Base-by-base conservation (phyloP, 1,284 basidiomycete genomes). In the Trichosporon sp. region DNA sequence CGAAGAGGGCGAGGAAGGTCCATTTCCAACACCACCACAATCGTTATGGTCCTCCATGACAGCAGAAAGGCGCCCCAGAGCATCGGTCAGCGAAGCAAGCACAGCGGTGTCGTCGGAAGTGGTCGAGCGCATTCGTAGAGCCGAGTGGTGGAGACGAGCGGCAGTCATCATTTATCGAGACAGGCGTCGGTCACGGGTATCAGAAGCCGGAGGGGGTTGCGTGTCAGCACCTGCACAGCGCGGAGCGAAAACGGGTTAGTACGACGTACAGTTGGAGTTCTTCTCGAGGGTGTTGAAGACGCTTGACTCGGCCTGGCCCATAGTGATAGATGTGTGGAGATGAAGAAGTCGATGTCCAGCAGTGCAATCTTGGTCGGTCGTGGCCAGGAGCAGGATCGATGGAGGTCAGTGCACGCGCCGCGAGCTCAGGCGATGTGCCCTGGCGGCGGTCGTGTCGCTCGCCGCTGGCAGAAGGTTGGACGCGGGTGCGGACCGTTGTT, bases 221-320 rank as follows among this genome's bases (percentile, higher is more conserved):
- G 32, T 63, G 59, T 63, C 59, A 63, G 59, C 59, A 35, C 59
- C 1, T 14, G 59, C 59, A 35, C 32, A 51, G 40, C 40, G 6
- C 26, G 11, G 59, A 31, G 32, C 35, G 35, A 16, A 31, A 11
- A 21, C 19, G 16, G 63, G 35, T 11, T 2, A 5, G 3, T 10
- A 12, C n/a, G 12, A 81, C 83, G 64, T 65, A 84, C 83, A 84
- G 73, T 84, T 84, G 37, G 83, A 84, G 71, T 80, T 81, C 78
- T 80, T 80, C 78, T 84, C 83, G 66, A 84, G 76, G 63, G 79
- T 81, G 74, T 79, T 79, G 77, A 83, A 82, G 48, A 84, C 82
- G 70, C 78, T 78, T 65, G 82, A 83, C 74, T 83, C 83, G 46
- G 79, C 83, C 74, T 84, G 83, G 73, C 83, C 83, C 83, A 84